Percentiles rank a stretch among this genome's conserved stretches.
These are phyloP conservation scores for Trichoderma endophyticum DNA, from an alignment of 2,329 filamentous ascomycete species.

Conservation along the genomic window DNA sequence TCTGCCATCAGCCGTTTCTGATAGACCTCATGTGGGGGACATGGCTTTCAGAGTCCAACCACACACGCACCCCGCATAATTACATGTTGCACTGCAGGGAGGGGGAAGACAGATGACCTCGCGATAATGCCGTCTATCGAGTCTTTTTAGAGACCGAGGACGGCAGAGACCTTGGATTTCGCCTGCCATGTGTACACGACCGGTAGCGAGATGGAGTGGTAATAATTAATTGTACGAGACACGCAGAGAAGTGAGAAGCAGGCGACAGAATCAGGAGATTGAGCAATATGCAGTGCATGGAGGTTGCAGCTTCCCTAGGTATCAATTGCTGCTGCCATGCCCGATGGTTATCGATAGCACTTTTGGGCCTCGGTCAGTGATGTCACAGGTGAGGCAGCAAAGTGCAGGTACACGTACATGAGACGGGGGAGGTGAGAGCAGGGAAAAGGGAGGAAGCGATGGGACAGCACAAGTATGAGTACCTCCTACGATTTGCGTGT, in stretches of 20 bases:
- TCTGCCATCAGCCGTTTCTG: background rate
- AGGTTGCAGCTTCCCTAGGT: background rate
- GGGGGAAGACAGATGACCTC: constrained; percentile 13
- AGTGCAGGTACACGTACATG: background rate
- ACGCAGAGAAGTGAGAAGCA: background rate
- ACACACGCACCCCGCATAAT: constrained; percentile 16
- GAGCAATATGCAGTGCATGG: constrained; percentile 2
- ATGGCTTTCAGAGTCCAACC: background rate
- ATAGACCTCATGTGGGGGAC: background rate
- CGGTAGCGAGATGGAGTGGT: background rate
- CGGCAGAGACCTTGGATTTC: background rate
- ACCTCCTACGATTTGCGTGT: background rate
- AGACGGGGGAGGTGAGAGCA: background rate
- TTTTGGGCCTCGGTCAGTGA: background rate
- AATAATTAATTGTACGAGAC: background rate
- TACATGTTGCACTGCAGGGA: constrained; percentile 18
- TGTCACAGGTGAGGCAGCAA: background rate
- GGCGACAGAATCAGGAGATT: constrained; percentile 6
- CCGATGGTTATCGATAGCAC: constrained; percentile 8
- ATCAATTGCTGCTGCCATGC: constrained; percentile 13
- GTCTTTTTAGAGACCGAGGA: background rate
- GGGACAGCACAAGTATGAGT: background rate
- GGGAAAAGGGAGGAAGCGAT: background rate
- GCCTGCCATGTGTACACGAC: background rate
- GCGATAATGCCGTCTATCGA: constrained; percentile 11